Percentiles rank a stretch among this genome's conserved stretches.
These are phyloP conservation scores for Boletus semigastroideus DNA, from an alignment of 1,284 basidiomycete species.

Conservation along the genomic window DNA sequence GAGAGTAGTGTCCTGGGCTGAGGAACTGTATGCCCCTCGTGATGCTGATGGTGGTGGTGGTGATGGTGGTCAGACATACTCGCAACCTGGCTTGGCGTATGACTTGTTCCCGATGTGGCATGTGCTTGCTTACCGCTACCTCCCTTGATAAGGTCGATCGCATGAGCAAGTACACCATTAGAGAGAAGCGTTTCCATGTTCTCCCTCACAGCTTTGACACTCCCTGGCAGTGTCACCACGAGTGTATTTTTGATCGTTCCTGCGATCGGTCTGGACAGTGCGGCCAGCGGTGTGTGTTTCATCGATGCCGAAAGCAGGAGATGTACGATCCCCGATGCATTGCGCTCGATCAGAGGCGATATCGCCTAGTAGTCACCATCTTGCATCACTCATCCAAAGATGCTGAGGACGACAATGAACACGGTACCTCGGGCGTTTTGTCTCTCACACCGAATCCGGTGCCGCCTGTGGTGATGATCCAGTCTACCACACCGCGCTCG, in stretches of 20 bases:
- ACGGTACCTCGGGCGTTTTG: constrained; percentile 72
- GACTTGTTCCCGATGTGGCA: constrained; percentile 36
- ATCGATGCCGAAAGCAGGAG: constrained; percentile 70
- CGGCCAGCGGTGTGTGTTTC: constrained; percentile 75
- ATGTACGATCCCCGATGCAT: constrained; percentile 79
- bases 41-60: constrained; percentile 43
- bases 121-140: constrained; percentile 67
- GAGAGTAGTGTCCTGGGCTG: constrained; percentile 56
- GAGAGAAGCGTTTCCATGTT: constrained; percentile 65
- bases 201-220: constrained; percentile 81
- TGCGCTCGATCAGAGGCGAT: constrained; percentile 65
- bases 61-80: constrained; percentile 35
- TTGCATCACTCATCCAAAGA: neutral
- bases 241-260: constrained; percentile 70
- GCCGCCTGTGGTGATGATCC: constrained; percentile 81
- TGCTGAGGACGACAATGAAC: neutral
- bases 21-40: constrained; percentile 47
- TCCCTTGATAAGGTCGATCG: constrained; percentile 73
- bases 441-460: constrained; percentile 84
- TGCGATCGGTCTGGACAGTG: constrained; percentile 78
- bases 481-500: constrained; percentile 50
- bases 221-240: constrained; percentile 80
- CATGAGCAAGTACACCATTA: constrained; percentile 62
- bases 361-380: constrained; percentile 53
- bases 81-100: constrained; percentile 11